Evolutionary conservation across 257 asterid genomes (phyloP), one percentile per base, ranked within the genome.

Genomic region (Fraxinus quadrangulata): DNA sequence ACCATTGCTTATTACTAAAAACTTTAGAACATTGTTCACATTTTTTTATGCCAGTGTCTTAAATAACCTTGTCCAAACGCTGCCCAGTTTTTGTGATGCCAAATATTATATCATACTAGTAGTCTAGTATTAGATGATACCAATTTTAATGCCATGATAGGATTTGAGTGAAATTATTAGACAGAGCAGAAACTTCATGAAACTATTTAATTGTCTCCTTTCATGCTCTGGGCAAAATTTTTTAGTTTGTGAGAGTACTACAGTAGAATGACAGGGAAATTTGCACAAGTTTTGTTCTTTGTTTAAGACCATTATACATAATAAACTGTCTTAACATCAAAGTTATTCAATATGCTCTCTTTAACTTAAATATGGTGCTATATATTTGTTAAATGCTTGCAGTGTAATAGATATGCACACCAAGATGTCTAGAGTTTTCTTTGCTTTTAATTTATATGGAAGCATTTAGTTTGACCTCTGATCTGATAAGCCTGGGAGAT

Each of bases 401-500:
- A 47, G 21, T 47, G 21, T 47, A 4, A 47, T 6, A 47, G 21
- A 14, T 47, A 47, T 16, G 59, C 59, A 16, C 59, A 47, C n/a
- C n/a, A 47, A 47, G 21, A 47, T 47, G n/a, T 16, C 59, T 47
- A 16, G 19, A 1, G 2, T 14, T 47, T 42, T 42, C 51, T 39
- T 13, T 13, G 14, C 19, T 3, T 47, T 47, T 14, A 47, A 47
- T 47, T 47, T 47, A 47, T 16, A 1, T 47, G 59, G 6, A 19
- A n/a, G 26, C 66, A n/a, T n/a, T 56, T 56, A n/a, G 68, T 59
- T 45, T 28, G 6, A 16, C 67, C 24, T 65, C 23, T 10, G 17
- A 21, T 59, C 30, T 59, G 17, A 30, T 73, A 47, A 47, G 49
- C 74, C 69, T 30, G 13, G 71, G 70, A 49, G 71, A 68, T 45